Percentiles rank a stretch among this genome's conserved stretches.
These are phyloP conservation scores for Hanseniaspora pseudoguilliermondii DNA, from an alignment of 805 yeast species.

Conservation along the genomic window DNA sequence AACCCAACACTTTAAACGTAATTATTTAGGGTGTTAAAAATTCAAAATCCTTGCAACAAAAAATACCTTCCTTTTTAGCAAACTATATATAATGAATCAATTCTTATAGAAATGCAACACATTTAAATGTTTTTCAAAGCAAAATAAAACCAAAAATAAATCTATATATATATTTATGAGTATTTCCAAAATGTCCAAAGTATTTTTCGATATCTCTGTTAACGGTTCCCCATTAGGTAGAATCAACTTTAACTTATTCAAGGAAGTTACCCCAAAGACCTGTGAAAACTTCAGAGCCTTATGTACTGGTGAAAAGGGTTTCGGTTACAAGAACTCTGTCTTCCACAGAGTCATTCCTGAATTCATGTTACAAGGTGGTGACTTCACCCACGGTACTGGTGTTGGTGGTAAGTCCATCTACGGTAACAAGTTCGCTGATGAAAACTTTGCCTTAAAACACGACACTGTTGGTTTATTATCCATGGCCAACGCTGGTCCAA, in stretches of 20 bases:
- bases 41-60: neutral
- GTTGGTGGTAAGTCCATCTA: conserved; percentile 92
- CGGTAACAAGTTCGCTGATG: conserved; percentile 67
- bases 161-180: neutral
- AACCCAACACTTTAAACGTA: neutral
- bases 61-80: too few species aligned
- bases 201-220: conserved; percentile 71
- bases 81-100: too few species aligned
- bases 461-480: conserved; percentile 70
- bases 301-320: conserved; percentile 82
- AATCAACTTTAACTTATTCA: conserved; percentile 28
- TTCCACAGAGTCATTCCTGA: conserved; percentile 97
- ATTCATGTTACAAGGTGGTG: conserved; percentile 98
- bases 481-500: conserved; percentile 98
- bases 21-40: neutral
- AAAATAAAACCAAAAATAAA: too few species aligned
- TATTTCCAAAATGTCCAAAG: conserved; percentile 44
- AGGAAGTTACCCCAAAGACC: conserved; percentile 53
- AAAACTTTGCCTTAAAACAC: conserved; percentile 64
- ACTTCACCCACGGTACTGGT: conserved; percentile 85
- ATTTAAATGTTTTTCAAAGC: neutral
- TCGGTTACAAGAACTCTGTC: conserved; percentile 71
- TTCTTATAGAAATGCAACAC: neutral
- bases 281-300: conserved; percentile 71
- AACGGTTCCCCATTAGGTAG: conserved; percentile 51